Conservation (phyloP, 2,329 filamentous ascomycete genomes). For the Gnomoniopsis smithogilvyi region DNA sequence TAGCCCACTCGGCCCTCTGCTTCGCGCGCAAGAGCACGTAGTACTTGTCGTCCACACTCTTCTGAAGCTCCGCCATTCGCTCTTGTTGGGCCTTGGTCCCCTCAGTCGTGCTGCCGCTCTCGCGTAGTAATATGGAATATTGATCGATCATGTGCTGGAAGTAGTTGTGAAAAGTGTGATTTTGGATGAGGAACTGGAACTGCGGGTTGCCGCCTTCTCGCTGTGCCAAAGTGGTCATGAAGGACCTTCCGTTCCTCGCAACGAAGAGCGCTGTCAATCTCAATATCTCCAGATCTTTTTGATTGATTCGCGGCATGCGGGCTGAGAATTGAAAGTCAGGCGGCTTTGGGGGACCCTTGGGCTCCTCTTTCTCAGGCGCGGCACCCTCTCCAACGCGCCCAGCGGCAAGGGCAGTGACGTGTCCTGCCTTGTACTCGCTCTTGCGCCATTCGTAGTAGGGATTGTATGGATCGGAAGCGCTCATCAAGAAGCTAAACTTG, state of each 20-base stretch:
- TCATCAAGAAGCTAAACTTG: conserved; percentile 91
- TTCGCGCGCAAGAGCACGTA: conserved; percentile 76
- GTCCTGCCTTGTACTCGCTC: conserved; percentile 77
- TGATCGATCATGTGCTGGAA: conserved; percentile 92
- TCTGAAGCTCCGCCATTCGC: conserved; percentile 68
- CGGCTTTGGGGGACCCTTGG: conserved; percentile 80
- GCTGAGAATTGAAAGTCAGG: conserved; percentile 90
- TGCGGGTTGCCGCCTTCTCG: conserved; percentile 88
- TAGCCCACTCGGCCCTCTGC: conserved; percentile 82
- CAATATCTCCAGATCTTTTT: conserved; percentile 78
- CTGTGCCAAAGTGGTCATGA: conserved; percentile 86
- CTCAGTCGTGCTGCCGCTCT: conserved; percentile 63
- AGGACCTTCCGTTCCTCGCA: conserved; percentile 87
- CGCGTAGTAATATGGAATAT: conserved; percentile 75
- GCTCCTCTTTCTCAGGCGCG: conserved; percentile 56
- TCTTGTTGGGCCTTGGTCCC: conserved; percentile 68
- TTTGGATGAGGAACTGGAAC: conserved; percentile 92
- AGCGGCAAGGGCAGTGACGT: conserved; percentile 74
- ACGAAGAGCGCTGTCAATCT: conserved; percentile 84
- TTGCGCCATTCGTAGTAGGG: conserved; percentile 90
- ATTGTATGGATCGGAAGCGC: conserved; percentile 76
- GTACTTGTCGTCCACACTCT: conserved; percentile 76
- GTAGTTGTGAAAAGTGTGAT: conserved; percentile 95
- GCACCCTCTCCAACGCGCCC: conserved; percentile 66
- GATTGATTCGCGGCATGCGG: conserved; percentile 95